These are phyloP conservation scores for Erodium texanum DNA, from an alignment of 441 rosid species.

Conservation along the genomic window DNA sequence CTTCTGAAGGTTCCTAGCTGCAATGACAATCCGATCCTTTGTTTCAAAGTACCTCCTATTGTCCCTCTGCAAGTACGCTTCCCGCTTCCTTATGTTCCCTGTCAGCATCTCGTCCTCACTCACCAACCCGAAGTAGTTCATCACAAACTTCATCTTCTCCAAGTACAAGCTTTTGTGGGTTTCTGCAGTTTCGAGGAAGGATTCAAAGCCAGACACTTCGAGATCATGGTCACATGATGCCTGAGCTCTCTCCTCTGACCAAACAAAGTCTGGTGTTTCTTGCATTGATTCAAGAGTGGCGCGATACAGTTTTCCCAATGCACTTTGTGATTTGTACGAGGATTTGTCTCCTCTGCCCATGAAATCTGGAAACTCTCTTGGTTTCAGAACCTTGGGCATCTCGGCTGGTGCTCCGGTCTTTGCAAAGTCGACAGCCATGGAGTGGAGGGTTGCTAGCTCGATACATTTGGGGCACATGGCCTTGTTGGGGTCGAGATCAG, in stretches of 20 bases:
- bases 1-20: conserved; percentile 44
- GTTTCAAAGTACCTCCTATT: conserved; percentile 65
- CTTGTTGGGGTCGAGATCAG: conserved; percentile 66
- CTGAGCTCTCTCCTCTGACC: conserved; percentile 31
- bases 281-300: conserved; percentile 24
- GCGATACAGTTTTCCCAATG: conserved; percentile 73
- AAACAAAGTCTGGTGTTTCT: conserved; percentile 26
- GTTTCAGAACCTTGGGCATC: conserved; percentile 72
- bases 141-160: conserved; percentile 52
- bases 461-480: conserved; percentile 65
- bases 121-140: conserved; percentile 54
- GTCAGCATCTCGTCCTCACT: conserved; percentile 84
- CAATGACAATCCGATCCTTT: conserved; percentile 59
- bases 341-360: conserved; percentile 61
- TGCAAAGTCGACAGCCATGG: conserved; percentile 90
- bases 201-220: conserved; percentile 53
- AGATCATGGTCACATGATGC: conserved; percentile 52
- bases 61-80: conserved; percentile 58
- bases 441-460: conserved; percentile 74
- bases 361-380: conserved; percentile 82
- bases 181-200: conserved; percentile 39
- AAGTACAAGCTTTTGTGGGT: conserved; percentile 44
- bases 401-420: conserved; percentile 92
- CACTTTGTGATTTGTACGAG: conserved; percentile 49
- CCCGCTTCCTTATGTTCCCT: conserved; percentile 51